Percentiles rank a stretch among this genome's conserved stretches.
phyloP scores from a whole-genome alignment of 306 rosid species.

The Dalbergia cultrata region DNA sequence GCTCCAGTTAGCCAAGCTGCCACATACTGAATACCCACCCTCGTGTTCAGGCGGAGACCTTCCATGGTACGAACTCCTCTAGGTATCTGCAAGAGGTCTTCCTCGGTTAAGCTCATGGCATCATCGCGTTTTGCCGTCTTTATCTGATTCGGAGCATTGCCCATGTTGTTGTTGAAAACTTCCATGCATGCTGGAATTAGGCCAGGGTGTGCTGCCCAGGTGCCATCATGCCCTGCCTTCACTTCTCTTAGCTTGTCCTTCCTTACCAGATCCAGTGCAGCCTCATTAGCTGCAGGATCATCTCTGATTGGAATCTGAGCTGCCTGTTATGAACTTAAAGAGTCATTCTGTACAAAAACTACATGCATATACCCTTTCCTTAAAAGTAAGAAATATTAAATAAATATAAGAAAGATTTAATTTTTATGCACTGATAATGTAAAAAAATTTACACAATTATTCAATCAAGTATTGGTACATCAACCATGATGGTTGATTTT shows the following conservation, averaged over 20 bases:
- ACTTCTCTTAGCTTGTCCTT: slow-evolving; percentile 92
- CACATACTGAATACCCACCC: slow-evolving; percentile 91
- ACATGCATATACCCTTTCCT: neutral
- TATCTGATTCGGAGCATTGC: slow-evolving; percentile 69
- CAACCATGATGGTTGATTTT: too few relatives aligned
- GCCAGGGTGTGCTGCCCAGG: slow-evolving; percentile 98
- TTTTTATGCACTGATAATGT: too few relatives aligned
- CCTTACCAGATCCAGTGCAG: slow-evolving; percentile 78
- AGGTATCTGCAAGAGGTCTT: slow-evolving; percentile 80
- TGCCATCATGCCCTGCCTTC: slow-evolving; percentile 92
- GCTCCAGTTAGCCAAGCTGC: slow-evolving; percentile 92
- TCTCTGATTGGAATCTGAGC: slow-evolving; percentile 88
- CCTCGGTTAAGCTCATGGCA: slow-evolving; percentile 62
- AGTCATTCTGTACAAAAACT: slow-evolving; percentile 6
- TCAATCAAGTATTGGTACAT: too few relatives aligned
- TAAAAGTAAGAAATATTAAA: too few relatives aligned
- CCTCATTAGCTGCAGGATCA: slow-evolving; percentile 82
- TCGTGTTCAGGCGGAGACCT: slow-evolving; percentile 83
- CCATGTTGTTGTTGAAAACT: slow-evolving; percentile 70
- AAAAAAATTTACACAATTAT: too few relatives aligned
- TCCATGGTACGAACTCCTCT: slow-evolving; percentile 75
- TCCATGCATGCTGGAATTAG: slow-evolving; percentile 78
- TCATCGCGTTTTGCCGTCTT: slow-evolving; percentile 62
- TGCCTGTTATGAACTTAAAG: slow-evolving; percentile 60
- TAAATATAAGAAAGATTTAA: too few relatives aligned